phyloP scores from a whole-genome alignment of 179 eudicot genomes.

The Heliamphora pulchella region DNA sequence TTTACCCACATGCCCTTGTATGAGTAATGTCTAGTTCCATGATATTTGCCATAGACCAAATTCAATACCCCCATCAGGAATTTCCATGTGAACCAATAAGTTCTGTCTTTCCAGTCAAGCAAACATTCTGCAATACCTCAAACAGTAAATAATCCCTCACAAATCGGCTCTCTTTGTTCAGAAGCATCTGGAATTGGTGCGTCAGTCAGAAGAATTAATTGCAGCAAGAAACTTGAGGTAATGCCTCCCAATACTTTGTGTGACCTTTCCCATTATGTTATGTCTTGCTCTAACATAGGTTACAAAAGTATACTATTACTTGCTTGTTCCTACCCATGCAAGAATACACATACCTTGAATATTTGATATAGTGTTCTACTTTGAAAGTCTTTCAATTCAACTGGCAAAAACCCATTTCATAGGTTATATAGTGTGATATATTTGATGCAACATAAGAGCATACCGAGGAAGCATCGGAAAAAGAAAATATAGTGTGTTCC shows the following conservation, averaged over 20 bases:
- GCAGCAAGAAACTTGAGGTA: not conserved
- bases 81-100: no score
- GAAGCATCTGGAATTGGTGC: not conserved
- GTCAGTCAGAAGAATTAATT: not conserved
- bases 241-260: not conserved
- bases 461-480: not conserved
- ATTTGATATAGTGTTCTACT: not conserved
- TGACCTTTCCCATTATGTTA: not conserved
- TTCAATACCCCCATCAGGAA: no score
- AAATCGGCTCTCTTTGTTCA: not conserved
- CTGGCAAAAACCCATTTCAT: not conserved
- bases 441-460: not conserved
- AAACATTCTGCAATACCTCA: no score
- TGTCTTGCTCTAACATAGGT: not conserved
- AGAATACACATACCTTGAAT: not conserved
- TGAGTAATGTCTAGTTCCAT: not conserved
- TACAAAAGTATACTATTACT: not conserved
- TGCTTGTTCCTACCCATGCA: not conserved
- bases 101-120: no score
- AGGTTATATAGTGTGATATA: not conserved
- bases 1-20: not conserved
- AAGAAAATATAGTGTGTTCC: not conserved
- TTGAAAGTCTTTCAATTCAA: not conserved
- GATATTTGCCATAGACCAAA: not conserved
- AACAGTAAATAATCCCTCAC: no score